Percentiles rank a stretch among this genome's conserved stretches.
Evolutionary conservation across 2,329 filamentous ascomycete genomes (phyloP).

Genomic region (Trichoderma pleuroti): DNA sequence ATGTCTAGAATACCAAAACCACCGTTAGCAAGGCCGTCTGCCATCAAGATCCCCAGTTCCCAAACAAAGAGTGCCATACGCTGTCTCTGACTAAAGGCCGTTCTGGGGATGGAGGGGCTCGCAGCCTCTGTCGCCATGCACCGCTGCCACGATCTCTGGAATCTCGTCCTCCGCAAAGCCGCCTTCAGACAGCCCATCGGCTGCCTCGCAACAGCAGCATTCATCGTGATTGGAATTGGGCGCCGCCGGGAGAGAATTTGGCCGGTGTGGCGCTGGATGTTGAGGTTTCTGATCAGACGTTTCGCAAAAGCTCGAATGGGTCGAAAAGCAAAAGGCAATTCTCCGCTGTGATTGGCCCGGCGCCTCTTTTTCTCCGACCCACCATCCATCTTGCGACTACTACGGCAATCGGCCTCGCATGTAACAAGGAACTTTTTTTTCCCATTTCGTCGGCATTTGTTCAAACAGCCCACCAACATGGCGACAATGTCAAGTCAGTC

Average conservation of each 20-base stretch:
- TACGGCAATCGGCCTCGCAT: constrained; percentile 8
- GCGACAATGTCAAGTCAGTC: constrained; percentile 24
- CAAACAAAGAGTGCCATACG: constrained; percentile 29
- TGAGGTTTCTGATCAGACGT: not conserved
- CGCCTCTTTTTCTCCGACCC: constrained; percentile 31
- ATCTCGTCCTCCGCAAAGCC: constrained; percentile 56
- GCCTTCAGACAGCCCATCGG: constrained; percentile 69
- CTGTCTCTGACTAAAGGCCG: constrained; percentile 33
- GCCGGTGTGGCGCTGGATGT: constrained; percentile 8
- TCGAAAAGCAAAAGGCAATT: constrained; percentile 35
- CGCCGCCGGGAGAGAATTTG: constrained; percentile 9
- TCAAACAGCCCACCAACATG: not conserved
- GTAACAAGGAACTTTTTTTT: constrained; percentile 21
- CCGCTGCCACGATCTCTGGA: constrained; percentile 43
- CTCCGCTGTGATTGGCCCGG: constrained; percentile 37
- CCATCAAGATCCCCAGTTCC: not conserved
- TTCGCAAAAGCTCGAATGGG: constrained; percentile 22
- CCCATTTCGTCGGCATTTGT: not conserved
- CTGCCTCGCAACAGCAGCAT: constrained; percentile 60
- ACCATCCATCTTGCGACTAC: constrained; percentile 16
- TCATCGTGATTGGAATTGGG: constrained; percentile 43
- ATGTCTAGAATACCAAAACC: constrained; percentile 24
- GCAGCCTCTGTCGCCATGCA: constrained; percentile 45
- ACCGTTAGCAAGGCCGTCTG: constrained; percentile 18
- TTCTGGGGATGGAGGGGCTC: constrained; percentile 24